These are phyloP conservation scores for Xerocomellus amylosporus DNA, from an alignment of 768 basidiomycete species.

Conservation along the genomic window DNA sequence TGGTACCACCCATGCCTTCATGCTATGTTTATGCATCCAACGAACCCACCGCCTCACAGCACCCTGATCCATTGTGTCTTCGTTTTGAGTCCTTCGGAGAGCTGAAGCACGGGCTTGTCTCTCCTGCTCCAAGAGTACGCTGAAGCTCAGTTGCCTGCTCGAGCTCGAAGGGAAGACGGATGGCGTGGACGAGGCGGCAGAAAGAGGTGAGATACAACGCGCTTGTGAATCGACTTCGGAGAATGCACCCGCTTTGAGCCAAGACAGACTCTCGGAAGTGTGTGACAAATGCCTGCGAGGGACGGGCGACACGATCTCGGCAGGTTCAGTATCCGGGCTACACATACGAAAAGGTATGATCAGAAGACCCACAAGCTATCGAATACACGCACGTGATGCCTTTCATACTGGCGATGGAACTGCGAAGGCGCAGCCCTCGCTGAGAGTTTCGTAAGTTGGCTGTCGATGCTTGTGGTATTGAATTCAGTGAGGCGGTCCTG, in stretches of 20 bases:
- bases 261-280: constrained; percentile 54
- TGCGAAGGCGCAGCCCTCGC: constrained; percentile 19
- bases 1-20: constrained; percentile 61
- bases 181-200: constrained; percentile 29
- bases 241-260: constrained; percentile 49
- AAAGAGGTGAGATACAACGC: constrained; percentile 46
- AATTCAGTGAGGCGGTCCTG: constrained; percentile 17
- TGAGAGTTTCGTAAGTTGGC: constrained; percentile 8
- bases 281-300: constrained; percentile 68
- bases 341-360: neutral
- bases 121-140: constrained; percentile 41
- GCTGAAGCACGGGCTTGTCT: constrained; percentile 14
- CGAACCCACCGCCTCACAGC: constrained; percentile 65
- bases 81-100: constrained; percentile 12
- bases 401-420: too few relatives aligned
- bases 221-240: constrained; percentile 41
- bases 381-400: constrained; percentile 15
- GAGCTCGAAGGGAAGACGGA: constrained; percentile 25
- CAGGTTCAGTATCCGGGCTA: constrained; percentile 29
- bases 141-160: constrained; percentile 38
- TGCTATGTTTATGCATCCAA: constrained; percentile 73
- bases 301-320: constrained; percentile 59
- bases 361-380: neutral
- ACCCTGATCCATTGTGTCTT: constrained; percentile 29
- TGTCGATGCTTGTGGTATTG: constrained; percentile 4